Base-by-base conservation (phyloP, 2,329 filamentous ascomycete species). In the Aspergillus sp. region DNA sequence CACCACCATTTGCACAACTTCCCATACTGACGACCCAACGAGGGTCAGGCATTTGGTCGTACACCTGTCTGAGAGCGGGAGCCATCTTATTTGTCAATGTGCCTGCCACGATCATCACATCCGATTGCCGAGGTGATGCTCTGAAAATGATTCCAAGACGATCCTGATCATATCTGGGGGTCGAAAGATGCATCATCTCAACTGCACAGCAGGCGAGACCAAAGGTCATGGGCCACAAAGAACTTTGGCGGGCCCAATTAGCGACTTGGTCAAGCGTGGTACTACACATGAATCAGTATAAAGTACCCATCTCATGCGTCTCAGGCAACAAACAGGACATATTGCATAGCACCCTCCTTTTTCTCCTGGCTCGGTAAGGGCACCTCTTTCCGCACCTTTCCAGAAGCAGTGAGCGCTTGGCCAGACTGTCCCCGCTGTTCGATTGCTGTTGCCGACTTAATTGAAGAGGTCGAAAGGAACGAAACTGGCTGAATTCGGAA, bases 11-110 rank as follows among this genome's bases (percentile, higher is more conserved):
- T 68, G 90, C 91, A 76, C 90, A 94, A 72, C 88, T 90, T 21
- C 90, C 90, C 91, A 94, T 94, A 71, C 88, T 90, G 71, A 90
- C 86, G 57, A 94, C 91, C 92, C 92, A 96, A 70, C 91, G 86
- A 38, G 92, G 92, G 51, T 96, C 92, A 49, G 92, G 92, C 92
- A 96, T 96, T 82, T 96, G 92, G 77, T 96, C 92, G 81, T 96
- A 96, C 63, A 96, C 89, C 80, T 95, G 91, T 77, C 92, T 85
- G 73, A 96, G 81, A 36, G 92, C 92, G 2, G 92, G 91, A 1
- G 91, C 92, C 92, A 96, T 96, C 83, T 96, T 96, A 84, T 96
- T 96, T 69, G 91, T 96, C 63, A 96, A 85, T 30, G 92, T 96
- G 61, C 92, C 92, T 25, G 92, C 92, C 21, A 96, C 92, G 71